Evolutionary conservation across 306 rosid species (phyloP).

Genomic region (Sindora glabra): DNA sequence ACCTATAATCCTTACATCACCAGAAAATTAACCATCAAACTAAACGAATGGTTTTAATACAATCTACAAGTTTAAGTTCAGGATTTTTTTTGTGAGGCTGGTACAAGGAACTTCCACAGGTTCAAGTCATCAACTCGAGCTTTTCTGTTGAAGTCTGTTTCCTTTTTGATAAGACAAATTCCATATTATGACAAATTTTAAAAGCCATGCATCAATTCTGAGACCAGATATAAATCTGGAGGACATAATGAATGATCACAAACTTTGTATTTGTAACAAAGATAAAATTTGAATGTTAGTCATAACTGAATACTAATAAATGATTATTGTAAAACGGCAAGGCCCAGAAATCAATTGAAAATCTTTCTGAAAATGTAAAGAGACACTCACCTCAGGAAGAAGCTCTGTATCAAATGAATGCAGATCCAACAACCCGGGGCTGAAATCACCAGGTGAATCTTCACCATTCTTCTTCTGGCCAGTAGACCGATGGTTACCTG

Average conservation of each 20-base stretch:
- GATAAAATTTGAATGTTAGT: background rate
- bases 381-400: constrained; percentile 63
- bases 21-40: background rate
- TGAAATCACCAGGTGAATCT: constrained; percentile 68
- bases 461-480: constrained; percentile 52
- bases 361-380: background rate
- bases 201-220: background rate
- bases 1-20: background rate
- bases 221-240: background rate
- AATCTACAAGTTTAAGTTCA: background rate
- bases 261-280: background rate
- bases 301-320: background rate
- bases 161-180: background rate
- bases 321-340: background rate
- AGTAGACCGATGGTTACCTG: constrained; percentile 37
- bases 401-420: constrained; percentile 93
- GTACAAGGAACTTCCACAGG: background rate
- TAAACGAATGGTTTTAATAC: background rate
- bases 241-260: background rate
- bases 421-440: constrained; percentile 96
- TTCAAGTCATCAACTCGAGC: background rate
- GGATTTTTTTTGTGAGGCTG: background rate
- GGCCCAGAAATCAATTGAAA: background rate
- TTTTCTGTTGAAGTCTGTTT: background rate
- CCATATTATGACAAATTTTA: background rate